Evolutionary conservation across 768 basidiomycete genomes (phyloP).

Genomic region (Hericium rajendrae): DNA sequence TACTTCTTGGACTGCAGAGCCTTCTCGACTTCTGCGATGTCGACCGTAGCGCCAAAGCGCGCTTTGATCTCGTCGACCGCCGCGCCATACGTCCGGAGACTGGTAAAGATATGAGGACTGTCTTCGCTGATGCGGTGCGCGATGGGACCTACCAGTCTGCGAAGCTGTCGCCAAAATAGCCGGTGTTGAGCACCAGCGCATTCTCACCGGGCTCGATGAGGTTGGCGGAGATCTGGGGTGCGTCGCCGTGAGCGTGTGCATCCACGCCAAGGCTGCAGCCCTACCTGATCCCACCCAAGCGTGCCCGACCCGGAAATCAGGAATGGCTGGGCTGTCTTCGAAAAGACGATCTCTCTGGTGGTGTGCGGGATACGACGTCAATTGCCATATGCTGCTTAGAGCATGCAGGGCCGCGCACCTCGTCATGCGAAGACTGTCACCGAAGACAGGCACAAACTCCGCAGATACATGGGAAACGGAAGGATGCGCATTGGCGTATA

Average conservation of each 20-base stretch:
- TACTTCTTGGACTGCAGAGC: conserved; percentile 74
- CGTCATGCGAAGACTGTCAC: conserved; percentile 81
- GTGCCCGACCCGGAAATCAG: conserved; percentile 92
- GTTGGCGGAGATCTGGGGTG: conserved; percentile 70
- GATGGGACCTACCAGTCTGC: conserved; percentile 58
- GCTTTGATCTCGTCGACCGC: conserved; percentile 79
- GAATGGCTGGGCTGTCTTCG: conserved; percentile 79
- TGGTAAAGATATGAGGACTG: conserved; percentile 18
- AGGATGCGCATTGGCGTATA: conserved; percentile 90
- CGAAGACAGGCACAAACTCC: conserved; percentile 82
- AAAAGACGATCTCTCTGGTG: conserved; percentile 63
- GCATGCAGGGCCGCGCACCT: conserved; percentile 31
- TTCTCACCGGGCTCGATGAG: conserved; percentile 75
- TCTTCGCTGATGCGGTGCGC: neutral
- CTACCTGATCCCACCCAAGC: conserved; percentile 90
- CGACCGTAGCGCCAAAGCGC: conserved; percentile 69
- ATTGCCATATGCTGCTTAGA: neutral
- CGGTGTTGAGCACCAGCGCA: conserved; percentile 77
- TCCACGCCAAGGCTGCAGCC: conserved; percentile 14
- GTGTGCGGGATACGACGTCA: neutral
- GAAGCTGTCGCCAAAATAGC: conserved; percentile 93
- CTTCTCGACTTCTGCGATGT: conserved; percentile 45
- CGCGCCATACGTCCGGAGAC: conserved; percentile 82
- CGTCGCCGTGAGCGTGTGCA: neutral
- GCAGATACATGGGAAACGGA: conserved; percentile 82